Percentiles rank a stretch among this genome's conserved stretches.
Evolutionary conservation across 2,329 filamentous ascomycete species (phyloP).

Genomic region (Coniochaeta ligniaria): DNA sequence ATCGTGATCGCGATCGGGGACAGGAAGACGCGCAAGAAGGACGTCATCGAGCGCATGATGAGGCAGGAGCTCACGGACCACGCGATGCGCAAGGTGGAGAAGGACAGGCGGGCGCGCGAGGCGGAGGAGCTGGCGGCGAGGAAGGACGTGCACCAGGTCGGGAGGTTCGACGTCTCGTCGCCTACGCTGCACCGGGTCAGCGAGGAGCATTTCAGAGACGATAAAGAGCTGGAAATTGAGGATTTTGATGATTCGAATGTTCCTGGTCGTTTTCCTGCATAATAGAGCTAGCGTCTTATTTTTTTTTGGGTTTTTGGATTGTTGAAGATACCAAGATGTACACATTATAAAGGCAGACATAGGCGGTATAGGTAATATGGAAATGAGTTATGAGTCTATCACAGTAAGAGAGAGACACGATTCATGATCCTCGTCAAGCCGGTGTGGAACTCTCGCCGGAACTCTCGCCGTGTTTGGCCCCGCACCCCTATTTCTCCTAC

Average conservation of each 20-base stretch:
- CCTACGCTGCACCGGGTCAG: background rate
- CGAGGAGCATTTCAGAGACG: background rate
- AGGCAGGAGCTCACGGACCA: constrained; percentile 66
- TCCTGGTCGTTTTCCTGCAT: background rate
- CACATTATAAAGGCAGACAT: background rate
- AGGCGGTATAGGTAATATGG: background rate
- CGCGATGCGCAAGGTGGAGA: constrained; percentile 42
- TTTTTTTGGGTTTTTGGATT: background rate
- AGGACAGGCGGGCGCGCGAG: constrained; percentile 35
- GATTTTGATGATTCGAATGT: background rate
- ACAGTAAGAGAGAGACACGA: background rate
- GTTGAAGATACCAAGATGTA: background rate
- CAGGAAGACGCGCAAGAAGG: constrained; percentile 73
- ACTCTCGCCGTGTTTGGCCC: background rate
- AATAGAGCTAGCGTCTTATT: background rate
- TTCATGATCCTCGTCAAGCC: background rate
- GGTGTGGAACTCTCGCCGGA: background rate
- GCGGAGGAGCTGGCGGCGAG: constrained; percentile 15
- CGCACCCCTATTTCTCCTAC: background rate
- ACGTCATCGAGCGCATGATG: constrained; percentile 70
- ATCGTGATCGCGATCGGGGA: constrained; percentile 72
- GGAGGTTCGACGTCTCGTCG: background rate
- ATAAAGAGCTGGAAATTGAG: background rate
- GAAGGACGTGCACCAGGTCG: background rate
- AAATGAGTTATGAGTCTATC: background rate